phyloP scores from a whole-genome alignment of 2,329 filamentous ascomycete genomes.

The Fusarium clavum region DNA sequence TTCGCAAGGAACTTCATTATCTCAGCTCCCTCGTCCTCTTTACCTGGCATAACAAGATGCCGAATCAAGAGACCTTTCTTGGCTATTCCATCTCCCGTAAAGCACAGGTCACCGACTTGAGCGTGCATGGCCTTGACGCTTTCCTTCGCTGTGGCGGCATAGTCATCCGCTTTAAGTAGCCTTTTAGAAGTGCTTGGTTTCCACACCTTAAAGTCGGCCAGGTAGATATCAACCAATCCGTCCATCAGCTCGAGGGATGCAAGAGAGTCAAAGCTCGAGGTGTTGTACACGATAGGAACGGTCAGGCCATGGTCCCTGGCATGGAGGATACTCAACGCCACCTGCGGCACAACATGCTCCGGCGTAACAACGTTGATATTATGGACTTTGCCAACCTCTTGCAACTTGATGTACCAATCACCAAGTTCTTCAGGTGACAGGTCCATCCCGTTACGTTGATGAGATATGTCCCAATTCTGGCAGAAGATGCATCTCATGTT shows the following conservation, averaged over 20 bases:
- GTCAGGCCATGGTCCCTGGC: conserved; percentile 76
- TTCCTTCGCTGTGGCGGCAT: conserved; percentile 77
- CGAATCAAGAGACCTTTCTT: conserved; percentile 80
- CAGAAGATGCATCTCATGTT: conserved; percentile 81
- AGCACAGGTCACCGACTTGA: conserved; percentile 86
- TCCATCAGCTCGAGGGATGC: conserved; percentile 79
- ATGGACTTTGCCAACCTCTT: conserved; percentile 82
- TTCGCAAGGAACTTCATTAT: conserved; percentile 83
- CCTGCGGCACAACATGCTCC: conserved; percentile 87
- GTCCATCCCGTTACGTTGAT: conserved; percentile 83
- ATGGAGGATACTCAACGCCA: conserved; percentile 79
- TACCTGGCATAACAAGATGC: conserved; percentile 87
- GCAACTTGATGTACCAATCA: conserved; percentile 86
- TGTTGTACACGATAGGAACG: conserved; percentile 86
- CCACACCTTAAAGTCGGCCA: conserved; percentile 93
- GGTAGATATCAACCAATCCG: conserved; percentile 84
- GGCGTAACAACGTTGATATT: conserved; percentile 91
- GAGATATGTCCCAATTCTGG: conserved; percentile 86
- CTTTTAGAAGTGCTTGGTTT: conserved; percentile 72
- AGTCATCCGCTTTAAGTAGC: conserved; percentile 82
- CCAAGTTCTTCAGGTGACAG: conserved; percentile 82
- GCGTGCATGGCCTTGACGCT: conserved; percentile 83
- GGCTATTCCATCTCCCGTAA: conserved; percentile 83
- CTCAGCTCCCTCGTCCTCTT: conserved; percentile 75
- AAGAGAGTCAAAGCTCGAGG: conserved; percentile 81